Base-by-base conservation (phyloP, 2,329 filamentous ascomycete genomes). In the Anthostomella pinea region DNA sequence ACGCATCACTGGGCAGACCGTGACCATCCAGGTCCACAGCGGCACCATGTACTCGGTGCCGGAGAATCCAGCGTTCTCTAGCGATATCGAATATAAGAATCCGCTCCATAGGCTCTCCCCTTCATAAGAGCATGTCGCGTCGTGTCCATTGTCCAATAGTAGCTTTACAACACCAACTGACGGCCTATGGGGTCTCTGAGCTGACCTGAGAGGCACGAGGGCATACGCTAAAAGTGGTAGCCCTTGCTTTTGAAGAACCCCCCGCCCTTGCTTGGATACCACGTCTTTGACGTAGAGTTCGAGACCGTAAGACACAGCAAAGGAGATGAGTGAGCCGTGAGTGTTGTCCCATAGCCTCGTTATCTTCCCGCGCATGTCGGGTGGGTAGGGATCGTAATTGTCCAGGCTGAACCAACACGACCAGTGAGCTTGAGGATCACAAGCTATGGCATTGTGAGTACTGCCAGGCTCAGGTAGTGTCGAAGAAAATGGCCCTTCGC, bases 201-300 rank as follows among this genome's bases (percentile, higher is more conserved):
- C 9, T 15, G 24, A 6, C 3, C 16, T 35, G 9, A 10, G 8
- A 22, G 5, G 37, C 4, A 33, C 30, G 14, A 46, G 20, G 10
- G 35, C 38, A 39, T 46, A 33, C 18, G 30, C 42, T 10, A 50
- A 13, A 19, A 50, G 39, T 21, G 45, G 45, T 14, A 43, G 17
- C 30, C 42, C 39, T 6, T 36, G 6, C 25, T 46, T 46, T 5
- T 8, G 3, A n/a, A 48, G 23, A 21, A 44, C 7, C 2, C 14
- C n/a, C 3, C 5, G 21, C 7, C 42, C 45, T 9, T 29, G 18
- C 4, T 26, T 21, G 9, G 17, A 5, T n/a, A 48, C n/a, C 7
- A 42, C n/a, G 6, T 21, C 29, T 18, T 8, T 9, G 9, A 46
- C 24, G 19, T 38, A 50, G 8, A 17, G 10, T 4, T 25, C 6